Conservation (phyloP, 1,284 basidiomycete species). For the Ganoderma lucidum region DNA sequence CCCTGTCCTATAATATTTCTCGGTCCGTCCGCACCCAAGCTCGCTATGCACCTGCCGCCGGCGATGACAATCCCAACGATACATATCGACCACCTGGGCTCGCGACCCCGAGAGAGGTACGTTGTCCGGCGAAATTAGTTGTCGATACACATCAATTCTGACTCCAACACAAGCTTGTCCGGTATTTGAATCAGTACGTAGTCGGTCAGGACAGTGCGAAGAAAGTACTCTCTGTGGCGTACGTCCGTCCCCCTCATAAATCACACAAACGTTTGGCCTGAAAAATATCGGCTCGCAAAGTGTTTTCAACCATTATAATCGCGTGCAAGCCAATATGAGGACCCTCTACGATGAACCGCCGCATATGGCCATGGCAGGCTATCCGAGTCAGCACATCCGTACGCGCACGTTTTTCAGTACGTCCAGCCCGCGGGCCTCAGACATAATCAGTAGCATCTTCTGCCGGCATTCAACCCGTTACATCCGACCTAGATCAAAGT, state of each 20-base stretch:
- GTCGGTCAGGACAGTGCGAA: conserved; percentile 93
- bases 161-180: conserved; percentile 65
- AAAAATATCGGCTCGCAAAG: conserved; percentile 49
- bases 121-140: not conserved
- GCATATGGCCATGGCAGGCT: conserved; percentile 34
- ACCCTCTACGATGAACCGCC: conserved; percentile 50
- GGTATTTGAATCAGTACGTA: conserved; percentile 90
- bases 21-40: conserved; percentile 53
- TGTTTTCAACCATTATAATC: conserved; percentile 93
- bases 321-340: conserved; percentile 71
- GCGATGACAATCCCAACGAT: conserved; percentile 36
- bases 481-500: conserved; percentile 57
- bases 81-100: conserved; percentile 51
- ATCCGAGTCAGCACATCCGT: conserved; percentile 44
- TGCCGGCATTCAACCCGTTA: conserved; percentile 54
- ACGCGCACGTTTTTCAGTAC: conserved; percentile 13
- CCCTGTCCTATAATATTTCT: conserved; percentile 1
- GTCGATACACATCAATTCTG: not conserved
- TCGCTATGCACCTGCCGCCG: conserved; percentile 42
- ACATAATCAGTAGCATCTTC: conserved; percentile 36
- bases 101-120: conserved; percentile 77
- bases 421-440: not conserved
- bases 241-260: conserved; percentile 18
- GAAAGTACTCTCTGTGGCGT: conserved; percentile 83
- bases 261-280: conserved; percentile 1